Evolutionary conservation across 2,329 filamentous ascomycete species (phyloP).

Genomic region (Sporothrix variecibatus): DNA sequence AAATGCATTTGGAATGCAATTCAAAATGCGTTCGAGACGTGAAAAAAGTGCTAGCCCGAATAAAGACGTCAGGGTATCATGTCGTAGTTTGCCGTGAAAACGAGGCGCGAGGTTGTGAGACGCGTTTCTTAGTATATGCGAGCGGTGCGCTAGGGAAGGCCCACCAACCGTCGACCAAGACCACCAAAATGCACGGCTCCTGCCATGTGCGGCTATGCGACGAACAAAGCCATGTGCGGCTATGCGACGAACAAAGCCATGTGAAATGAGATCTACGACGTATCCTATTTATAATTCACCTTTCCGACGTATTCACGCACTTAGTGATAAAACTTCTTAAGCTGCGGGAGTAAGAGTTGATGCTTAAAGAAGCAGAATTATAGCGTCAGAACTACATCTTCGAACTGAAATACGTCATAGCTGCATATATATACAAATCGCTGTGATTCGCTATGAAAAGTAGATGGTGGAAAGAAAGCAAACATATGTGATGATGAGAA

Average conservation of each 20-base stretch:
- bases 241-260: background rate
- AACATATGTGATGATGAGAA: background rate
- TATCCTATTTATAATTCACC: background rate
- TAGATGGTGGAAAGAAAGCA: background rate
- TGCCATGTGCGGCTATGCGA: background rate
- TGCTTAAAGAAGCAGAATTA: background rate
- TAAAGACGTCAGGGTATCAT: background rate
- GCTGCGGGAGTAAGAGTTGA: background rate
- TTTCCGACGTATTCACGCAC: background rate
- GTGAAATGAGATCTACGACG: too few relatives aligned
- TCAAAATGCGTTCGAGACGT: background rate
- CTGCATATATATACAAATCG: background rate
- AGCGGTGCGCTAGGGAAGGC: background rate
- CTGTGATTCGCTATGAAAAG: background rate
- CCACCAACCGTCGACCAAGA: background rate
- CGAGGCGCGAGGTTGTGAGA: background rate
- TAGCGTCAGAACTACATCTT: background rate
- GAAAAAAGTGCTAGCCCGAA: background rate
- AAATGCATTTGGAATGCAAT: background rate
- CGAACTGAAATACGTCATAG: background rate
- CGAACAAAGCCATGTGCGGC: background rate
- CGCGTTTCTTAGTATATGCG: background rate
- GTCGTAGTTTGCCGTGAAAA: background rate
- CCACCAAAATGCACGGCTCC: background rate
- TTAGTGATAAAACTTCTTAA: background rate